These are phyloP conservation scores for Colletotrichum euphorbiae DNA, from an alignment of 2,329 filamentous ascomycete species.

Conservation along the genomic window DNA sequence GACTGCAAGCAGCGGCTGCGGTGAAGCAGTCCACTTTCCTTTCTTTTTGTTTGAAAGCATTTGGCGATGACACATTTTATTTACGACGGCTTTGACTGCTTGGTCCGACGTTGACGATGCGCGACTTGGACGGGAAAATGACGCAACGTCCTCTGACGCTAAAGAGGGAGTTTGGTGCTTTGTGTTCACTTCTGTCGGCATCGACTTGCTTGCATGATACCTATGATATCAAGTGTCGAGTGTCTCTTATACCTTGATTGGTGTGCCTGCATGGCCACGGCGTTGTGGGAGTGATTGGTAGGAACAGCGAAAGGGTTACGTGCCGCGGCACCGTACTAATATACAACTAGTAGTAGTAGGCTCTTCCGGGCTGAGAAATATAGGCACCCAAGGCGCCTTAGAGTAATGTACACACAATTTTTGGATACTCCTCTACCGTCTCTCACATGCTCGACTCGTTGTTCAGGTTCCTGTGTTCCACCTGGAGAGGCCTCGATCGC, in stretches of 20 bases:
- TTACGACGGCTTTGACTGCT: constrained; percentile 5
- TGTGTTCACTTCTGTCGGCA: constrained; percentile 33
- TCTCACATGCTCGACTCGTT: too few species aligned
- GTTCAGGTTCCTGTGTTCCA: too few species aligned
- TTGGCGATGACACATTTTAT: constrained; percentile 6
- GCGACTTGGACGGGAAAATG: constrained; percentile 25
- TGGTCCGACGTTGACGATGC: constrained; percentile 23
- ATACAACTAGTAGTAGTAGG: constrained; percentile 40
- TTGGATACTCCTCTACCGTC: neutral
- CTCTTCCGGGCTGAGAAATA: constrained; percentile 36
- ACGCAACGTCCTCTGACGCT: constrained; percentile 24
- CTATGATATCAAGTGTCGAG: constrained; percentile 37
- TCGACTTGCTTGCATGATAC: constrained; percentile 36
- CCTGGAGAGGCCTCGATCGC: too few species aligned
- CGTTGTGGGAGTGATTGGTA: constrained; percentile 38
- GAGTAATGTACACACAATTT: constrained; percentile 39
- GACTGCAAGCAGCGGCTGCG: constrained; percentile 80
- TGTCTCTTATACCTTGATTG: constrained; percentile 30
- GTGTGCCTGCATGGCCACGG: constrained; percentile 37
- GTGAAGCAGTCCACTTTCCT: constrained; percentile 53
- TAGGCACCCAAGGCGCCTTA: constrained; percentile 37
- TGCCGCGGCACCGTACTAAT: constrained; percentile 36
- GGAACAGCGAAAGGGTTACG: constrained; percentile 37
- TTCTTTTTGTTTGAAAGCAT: neutral
- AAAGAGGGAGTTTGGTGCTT: constrained; percentile 22